Conservation (phyloP, 768 basidiomycete genomes). For the Lactifluus subvellereus region DNA sequence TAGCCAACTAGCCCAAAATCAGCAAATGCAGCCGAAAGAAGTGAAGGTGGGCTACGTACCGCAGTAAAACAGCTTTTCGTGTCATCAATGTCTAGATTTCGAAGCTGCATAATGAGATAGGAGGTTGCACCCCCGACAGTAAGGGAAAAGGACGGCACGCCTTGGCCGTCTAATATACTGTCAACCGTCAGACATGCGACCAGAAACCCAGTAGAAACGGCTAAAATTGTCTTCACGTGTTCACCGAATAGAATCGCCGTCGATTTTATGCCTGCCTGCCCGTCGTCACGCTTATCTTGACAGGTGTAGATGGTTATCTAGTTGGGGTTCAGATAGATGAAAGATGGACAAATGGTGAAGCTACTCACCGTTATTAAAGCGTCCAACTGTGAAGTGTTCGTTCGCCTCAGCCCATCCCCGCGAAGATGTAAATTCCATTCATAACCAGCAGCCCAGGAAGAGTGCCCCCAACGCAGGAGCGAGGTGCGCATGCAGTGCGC, state of each 20-base stretch:
- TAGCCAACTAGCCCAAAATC: slow-evolving; percentile 8
- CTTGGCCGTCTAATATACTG: slow-evolving; percentile 29
- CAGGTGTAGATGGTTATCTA: slow-evolving; percentile 59
- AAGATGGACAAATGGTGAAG: no score
- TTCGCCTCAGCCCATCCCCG: neutral
- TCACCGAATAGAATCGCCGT: slow-evolving; percentile 56
- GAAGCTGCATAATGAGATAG: slow-evolving; percentile 15
- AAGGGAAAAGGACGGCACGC: slow-evolving; percentile 11
- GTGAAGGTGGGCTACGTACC: neutral
- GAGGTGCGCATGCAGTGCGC: neutral
- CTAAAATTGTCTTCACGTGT: slow-evolving; percentile 39
- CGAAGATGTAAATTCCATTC: neutral
- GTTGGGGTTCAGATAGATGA: slow-evolving; percentile 34
- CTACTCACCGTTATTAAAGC: slow-evolving; percentile 19
- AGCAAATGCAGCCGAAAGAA: neutral
- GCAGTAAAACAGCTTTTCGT: slow-evolving; percentile 2
- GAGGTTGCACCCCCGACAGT: slow-evolving; percentile 6
- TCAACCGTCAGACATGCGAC: slow-evolving; percentile 27
- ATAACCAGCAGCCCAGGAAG: slow-evolving; percentile 3
- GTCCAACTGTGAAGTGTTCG: slow-evolving; percentile 5
- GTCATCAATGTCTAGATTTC: slow-evolving; percentile 11
- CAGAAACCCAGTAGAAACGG: slow-evolving; percentile 34
- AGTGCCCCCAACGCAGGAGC: neutral
- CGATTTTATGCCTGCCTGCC: slow-evolving; percentile 52
- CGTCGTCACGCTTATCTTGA: slow-evolving; percentile 55